These are phyloP conservation scores for Cutaneotrichosporon cavernicola DNA, from an alignment of 1,284 basidiomycete genomes.

Conservation along the genomic window DNA sequence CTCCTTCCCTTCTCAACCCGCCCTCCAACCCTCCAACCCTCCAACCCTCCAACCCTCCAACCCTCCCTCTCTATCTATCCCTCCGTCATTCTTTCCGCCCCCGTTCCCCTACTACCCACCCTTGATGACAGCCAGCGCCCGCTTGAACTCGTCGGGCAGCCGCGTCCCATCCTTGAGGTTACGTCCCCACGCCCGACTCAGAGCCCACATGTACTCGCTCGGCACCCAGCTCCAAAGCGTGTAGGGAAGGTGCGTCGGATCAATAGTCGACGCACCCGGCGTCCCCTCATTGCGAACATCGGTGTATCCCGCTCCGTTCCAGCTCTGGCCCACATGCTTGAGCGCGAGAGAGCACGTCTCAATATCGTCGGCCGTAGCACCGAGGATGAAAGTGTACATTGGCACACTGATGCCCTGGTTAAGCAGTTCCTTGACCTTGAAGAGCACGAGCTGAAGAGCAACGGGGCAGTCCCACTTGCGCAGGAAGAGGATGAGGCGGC, in stretches of 20 bases:
- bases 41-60: not conserved
- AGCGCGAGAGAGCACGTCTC: slow-evolving; percentile 19
- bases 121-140: slow-evolving; percentile 15
- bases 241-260: slow-evolving; percentile 21
- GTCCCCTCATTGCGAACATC: slow-evolving; percentile 21
- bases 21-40: not conserved
- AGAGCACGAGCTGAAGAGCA: slow-evolving; percentile 12
- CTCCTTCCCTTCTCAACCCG: too few species aligned
- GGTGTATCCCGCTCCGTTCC: slow-evolving; percentile 9
- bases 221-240: slow-evolving; percentile 24
- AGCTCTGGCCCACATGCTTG: slow-evolving; percentile 12
- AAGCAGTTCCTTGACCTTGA: slow-evolving; percentile 16
- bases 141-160: slow-evolving; percentile 16
- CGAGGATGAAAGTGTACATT: slow-evolving; percentile 19
- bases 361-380: slow-evolving; percentile 19
- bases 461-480: slow-evolving; percentile 22
- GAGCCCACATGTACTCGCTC: slow-evolving; percentile 23
- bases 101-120: not conserved
- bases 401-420: slow-evolving; percentile 8
- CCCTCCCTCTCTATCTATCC: not conserved
- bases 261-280: slow-evolving; percentile 16
- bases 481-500: slow-evolving; percentile 18
- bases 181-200: slow-evolving; percentile 16
- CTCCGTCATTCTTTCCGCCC: not conserved
- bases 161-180: slow-evolving; percentile 10